phyloP scores from a whole-genome alignment of 1,284 basidiomycete species.

The Lentinula novae-zelandiae region DNA sequence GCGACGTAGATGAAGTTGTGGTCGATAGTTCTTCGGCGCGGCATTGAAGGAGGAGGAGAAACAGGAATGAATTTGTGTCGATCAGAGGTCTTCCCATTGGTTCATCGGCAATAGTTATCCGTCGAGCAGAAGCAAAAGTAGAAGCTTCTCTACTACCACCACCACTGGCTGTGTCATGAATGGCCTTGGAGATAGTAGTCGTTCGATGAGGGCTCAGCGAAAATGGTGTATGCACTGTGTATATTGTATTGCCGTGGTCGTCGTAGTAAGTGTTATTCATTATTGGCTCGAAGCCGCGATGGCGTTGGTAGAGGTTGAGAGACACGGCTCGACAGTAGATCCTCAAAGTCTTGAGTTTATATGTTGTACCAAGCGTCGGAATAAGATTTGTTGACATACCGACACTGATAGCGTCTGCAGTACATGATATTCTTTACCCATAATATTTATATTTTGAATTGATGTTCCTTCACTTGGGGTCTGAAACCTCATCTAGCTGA shows the following conservation, averaged over 20 bases:
- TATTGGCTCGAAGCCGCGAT: background rate
- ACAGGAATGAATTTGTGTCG: background rate
- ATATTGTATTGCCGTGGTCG: background rate
- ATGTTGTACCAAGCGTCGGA: too few relatives aligned
- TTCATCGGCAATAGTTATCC: too few relatives aligned
- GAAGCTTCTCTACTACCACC: too few relatives aligned
- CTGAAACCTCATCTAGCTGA: too few relatives aligned
- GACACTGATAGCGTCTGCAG: too few relatives aligned
- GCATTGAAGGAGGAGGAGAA: background rate
- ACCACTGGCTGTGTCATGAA: background rate
- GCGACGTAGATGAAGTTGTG: slow-evolving; percentile 7
- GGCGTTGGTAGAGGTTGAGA: slow-evolving; percentile 7
- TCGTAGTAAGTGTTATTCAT: slow-evolving; percentile 13
- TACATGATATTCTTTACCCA: too few relatives aligned
- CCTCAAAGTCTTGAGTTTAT: too few relatives aligned
- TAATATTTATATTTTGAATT: too few relatives aligned
- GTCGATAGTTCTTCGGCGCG: background rate
- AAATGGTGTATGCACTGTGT: slow-evolving; percentile 11
- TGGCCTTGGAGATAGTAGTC: slow-evolving; percentile 10
- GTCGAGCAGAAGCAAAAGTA: background rate
- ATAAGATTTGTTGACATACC: too few relatives aligned
- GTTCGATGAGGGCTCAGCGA: slow-evolving; percentile 1
- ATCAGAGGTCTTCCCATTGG: too few relatives aligned
- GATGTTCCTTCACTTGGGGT: too few relatives aligned
- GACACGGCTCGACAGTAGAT: background rate